These are phyloP conservation scores for Pharus latifolius DNA, from an alignment of 176 grass and related monocot species.

Conservation along the genomic window DNA sequence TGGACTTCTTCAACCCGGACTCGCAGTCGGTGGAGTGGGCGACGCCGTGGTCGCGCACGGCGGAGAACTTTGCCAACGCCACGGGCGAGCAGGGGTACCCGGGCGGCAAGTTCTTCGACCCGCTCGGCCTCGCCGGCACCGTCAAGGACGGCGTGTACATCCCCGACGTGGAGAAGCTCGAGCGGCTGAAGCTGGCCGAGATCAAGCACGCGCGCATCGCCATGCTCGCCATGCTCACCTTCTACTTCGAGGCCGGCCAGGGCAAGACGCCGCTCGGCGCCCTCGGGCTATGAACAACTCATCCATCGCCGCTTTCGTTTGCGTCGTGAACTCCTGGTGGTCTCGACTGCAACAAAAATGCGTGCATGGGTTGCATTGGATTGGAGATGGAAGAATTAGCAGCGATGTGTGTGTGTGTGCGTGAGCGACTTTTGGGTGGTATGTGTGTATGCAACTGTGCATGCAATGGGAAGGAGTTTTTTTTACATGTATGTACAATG, in stretches of 20 bases:
- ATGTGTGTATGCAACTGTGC: slow-evolving; percentile 16
- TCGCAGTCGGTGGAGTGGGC: slow-evolving; percentile 91
- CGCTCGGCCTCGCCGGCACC: slow-evolving; percentile 55
- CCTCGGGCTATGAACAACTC: slow-evolving; percentile 54
- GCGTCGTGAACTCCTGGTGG: not conserved
- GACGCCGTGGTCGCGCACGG: slow-evolving; percentile 84
- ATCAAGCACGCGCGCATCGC: slow-evolving; percentile 93
- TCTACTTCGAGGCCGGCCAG: slow-evolving; percentile 99
- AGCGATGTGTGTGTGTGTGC: slow-evolving; percentile 11
- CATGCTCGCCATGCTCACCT: slow-evolving; percentile 97
- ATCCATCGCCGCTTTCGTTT: not conserved
- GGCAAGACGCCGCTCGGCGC: slow-evolving; percentile 92
- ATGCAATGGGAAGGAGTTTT: not conserved
- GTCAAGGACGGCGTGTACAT: slow-evolving; percentile 63
- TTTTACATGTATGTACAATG: slow-evolving; percentile 27
- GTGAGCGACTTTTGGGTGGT: slow-evolving; percentile 13
- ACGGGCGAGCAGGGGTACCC: slow-evolving; percentile 94
- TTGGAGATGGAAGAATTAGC: not conserved
- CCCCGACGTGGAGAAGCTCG: slow-evolving; percentile 70
- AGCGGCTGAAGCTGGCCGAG: slow-evolving; percentile 89
- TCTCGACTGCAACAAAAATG: no score
- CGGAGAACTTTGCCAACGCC: slow-evolving; percentile 88
- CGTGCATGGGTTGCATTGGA: not conserved
- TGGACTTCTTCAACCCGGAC: slow-evolving; percentile 99
- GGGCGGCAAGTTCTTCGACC: slow-evolving; percentile 98